Evolutionary conservation across 2,329 filamentous ascomycete genomes (phyloP).

Genomic region (Lasiodiplodia sp.): DNA sequence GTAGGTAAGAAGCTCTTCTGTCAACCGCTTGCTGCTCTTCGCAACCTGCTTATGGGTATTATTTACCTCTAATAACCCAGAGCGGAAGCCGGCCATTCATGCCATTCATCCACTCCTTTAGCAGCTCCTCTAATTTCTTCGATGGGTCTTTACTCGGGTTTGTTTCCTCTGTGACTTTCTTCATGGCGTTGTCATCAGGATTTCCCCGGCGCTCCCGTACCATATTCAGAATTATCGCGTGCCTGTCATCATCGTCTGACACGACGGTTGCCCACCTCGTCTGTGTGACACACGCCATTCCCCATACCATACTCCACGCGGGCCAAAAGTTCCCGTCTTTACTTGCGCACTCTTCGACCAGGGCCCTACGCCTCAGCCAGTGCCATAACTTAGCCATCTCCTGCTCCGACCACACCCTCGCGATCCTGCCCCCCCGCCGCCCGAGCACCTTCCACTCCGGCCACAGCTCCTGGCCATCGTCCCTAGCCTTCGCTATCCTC

Average conservation of each 20-base stretch:
- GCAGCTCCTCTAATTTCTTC: neutral
- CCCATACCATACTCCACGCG: slow-evolving; percentile 5
- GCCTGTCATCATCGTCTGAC: neutral
- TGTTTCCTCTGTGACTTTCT: neutral
- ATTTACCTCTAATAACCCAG: neutral
- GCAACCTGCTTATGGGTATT: neutral
- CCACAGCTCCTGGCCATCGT: neutral
- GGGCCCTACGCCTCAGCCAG: neutral
- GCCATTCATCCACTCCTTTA: neutral
- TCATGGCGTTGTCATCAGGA: neutral
- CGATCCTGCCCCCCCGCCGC: too few species aligned
- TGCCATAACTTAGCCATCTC: neutral
- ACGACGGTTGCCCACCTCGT: neutral
- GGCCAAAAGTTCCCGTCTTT: neutral
- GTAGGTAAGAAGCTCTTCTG: neutral
- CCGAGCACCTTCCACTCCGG: neutral
- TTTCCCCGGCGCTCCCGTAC: neutral
- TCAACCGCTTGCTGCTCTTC: neutral
- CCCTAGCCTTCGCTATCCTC: neutral
- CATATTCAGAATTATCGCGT: neutral
- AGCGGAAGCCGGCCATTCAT: neutral
- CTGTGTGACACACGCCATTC: neutral
- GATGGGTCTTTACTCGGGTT: neutral
- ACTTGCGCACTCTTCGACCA: neutral
- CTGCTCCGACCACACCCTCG: neutral